These are phyloP conservation scores for Eucalyptus regnans DNA, from an alignment of 345 rosid genomes.

Conservation along the genomic window DNA sequence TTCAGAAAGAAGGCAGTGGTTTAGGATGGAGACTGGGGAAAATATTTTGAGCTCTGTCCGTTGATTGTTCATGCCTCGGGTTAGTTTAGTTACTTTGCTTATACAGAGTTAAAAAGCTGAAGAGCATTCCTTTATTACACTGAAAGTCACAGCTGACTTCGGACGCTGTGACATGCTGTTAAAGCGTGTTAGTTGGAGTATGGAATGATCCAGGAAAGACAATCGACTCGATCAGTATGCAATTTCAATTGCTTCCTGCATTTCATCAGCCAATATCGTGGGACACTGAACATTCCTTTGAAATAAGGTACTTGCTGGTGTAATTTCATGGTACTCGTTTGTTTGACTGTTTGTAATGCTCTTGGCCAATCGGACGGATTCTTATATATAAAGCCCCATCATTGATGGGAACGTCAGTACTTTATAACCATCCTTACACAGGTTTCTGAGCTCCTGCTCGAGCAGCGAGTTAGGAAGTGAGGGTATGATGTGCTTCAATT, in stretches of 20 bases:
- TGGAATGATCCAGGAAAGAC: slow-evolving; percentile 76
- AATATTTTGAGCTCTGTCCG: neutral
- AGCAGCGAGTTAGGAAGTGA: slow-evolving; percentile 63
- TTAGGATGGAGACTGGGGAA: neutral
- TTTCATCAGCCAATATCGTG: slow-evolving; percentile 73
- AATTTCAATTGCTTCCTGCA: slow-evolving; percentile 66
- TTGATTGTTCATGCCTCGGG: neutral
- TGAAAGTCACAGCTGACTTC: slow-evolving; percentile 81
- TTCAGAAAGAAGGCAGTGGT: neutral
- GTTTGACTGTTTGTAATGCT: neutral
- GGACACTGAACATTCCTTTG: slow-evolving; percentile 56
- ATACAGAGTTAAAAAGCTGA: slow-evolving; percentile 70
- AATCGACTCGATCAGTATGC: slow-evolving; percentile 58
- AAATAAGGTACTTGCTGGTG: slow-evolving; percentile 37
- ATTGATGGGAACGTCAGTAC: slow-evolving; percentile 50
- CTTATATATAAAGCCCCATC: slow-evolving; percentile 73
- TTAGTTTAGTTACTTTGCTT: neutral
- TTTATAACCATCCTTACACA: slow-evolving; percentile 53
- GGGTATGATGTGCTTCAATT: slow-evolving; percentile 13
- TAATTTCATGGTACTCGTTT: neutral
- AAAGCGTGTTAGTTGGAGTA: slow-evolving; percentile 65
- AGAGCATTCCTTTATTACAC: slow-evolving; percentile 55
- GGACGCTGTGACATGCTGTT: slow-evolving; percentile 52
- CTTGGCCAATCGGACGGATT: slow-evolving; percentile 31
- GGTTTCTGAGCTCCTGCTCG: slow-evolving; percentile 78